Evolutionary conservation across 2,329 filamentous ascomycete species (phyloP).

Genomic region (Colletotrichum sp.): DNA sequence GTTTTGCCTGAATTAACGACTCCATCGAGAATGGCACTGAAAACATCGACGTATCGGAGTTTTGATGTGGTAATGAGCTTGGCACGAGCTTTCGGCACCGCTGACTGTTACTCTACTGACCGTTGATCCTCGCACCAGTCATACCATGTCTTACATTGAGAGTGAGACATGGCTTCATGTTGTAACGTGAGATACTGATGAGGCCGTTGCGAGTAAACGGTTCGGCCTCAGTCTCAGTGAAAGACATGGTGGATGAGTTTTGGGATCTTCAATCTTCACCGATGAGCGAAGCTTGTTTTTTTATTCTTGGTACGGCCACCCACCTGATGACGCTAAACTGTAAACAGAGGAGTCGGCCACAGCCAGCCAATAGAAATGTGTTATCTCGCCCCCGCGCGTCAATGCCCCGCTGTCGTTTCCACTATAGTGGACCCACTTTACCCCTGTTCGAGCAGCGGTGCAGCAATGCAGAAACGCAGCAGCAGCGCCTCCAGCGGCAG

Average conservation of each 20-base stretch:
- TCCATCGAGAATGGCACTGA: neutral
- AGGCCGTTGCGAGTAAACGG: too few species aligned
- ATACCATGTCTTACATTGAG: neutral
- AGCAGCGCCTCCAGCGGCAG: neutral
- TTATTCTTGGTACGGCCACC: neutral
- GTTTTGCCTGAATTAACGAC: neutral
- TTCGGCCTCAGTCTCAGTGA: neutral
- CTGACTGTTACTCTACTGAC: neutral
- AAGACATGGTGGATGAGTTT: neutral
- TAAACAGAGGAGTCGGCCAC: neutral
- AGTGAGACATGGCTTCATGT: neutral
- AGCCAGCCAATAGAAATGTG: neutral
- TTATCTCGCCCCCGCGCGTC: conserved; percentile 3
- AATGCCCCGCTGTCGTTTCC: neutral
- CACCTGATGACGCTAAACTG: neutral
- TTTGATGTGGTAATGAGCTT: neutral
- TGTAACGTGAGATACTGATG: neutral
- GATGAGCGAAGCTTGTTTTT: neutral
- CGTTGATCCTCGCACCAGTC: neutral
- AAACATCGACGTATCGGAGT: neutral
- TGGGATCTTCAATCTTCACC: neutral
- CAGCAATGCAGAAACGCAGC: neutral
- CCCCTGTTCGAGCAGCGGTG: conserved; percentile 7
- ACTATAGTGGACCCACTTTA: conserved; percentile 5
- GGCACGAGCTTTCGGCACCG: neutral